A percentile compares a stretch with the other conserved stretches of the same genome.
Evolutionary conservation across 176 grass and related monocot genomes (phyloP).

Genomic region (Eleusine coracana): DNA sequence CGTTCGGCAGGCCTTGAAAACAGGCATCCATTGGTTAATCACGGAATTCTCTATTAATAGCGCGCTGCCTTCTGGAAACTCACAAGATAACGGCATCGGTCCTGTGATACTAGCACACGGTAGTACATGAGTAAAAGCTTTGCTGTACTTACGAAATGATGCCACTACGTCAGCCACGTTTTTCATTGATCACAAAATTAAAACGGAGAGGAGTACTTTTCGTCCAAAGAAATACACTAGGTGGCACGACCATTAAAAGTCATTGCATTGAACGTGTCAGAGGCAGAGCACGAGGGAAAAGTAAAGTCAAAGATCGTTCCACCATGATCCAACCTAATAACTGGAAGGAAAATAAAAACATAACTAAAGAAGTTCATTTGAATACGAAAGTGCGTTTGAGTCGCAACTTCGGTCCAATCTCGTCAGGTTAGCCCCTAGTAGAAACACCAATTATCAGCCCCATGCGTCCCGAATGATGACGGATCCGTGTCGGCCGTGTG

Average conservation of each 20-base stretch:
- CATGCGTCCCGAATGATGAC: background rate
- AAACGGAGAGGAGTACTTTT: background rate
- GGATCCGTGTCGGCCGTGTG: background rate
- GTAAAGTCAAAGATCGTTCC: background rate
- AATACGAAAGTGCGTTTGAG: background rate
- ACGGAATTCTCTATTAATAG: conserved; percentile 37
- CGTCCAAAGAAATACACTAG: background rate
- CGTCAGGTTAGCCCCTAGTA: too few species aligned
- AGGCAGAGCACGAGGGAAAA: background rate
- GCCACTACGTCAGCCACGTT: background rate
- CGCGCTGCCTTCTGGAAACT: background rate
- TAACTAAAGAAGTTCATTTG: background rate
- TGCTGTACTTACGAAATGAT: background rate
- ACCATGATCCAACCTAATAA: background rate
- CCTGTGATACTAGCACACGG: background rate
- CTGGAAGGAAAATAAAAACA: background rate
- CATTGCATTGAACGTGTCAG: background rate
- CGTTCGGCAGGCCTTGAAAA: conserved; percentile 18
- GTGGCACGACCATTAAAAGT: background rate
- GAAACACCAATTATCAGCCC: background rate
- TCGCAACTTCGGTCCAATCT: too few species aligned
- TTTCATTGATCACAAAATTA: background rate
- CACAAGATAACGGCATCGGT: background rate
- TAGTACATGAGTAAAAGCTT: background rate
- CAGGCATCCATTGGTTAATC: conserved; percentile 41